Conservation (phyloP, 306 rosid species). For the Psophocarpus tetragonolobus region DNA sequence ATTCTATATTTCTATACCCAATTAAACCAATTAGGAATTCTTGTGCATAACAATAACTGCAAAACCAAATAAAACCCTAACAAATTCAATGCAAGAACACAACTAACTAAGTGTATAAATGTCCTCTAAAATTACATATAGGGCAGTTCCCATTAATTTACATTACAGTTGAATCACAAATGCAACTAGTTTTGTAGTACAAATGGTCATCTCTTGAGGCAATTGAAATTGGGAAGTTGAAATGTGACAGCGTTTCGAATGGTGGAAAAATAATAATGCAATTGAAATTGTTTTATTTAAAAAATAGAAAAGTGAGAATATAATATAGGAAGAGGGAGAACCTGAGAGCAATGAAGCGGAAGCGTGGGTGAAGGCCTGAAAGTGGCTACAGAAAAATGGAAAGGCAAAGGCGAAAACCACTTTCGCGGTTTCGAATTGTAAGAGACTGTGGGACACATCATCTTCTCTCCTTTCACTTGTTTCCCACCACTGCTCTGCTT, state of each 20-base stretch:
- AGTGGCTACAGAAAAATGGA: constrained; percentile 10
- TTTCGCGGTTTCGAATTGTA: constrained; percentile 14
- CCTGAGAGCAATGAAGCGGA: constrained; percentile 37
- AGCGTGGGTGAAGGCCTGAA: background rate
- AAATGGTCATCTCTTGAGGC: background rate
- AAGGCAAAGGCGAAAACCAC: background rate
- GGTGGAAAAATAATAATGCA: background rate
- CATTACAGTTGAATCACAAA: background rate
- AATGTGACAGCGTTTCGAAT: background rate
- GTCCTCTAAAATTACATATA: background rate
- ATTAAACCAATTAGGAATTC: background rate
- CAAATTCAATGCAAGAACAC: background rate
- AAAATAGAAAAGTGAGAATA: background rate
- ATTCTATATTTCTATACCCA: background rate
- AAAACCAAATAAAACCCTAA: constrained; percentile 1
- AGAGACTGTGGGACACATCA: background rate
- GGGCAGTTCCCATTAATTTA: background rate
- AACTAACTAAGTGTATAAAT: background rate
- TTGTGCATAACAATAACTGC: background rate
- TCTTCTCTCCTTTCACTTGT: background rate
- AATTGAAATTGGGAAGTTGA: background rate
- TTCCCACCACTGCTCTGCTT: background rate
- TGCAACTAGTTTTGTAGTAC: background rate
- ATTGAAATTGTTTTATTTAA: background rate
- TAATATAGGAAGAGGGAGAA: background rate